Evolutionary conservation across 2,329 filamentous ascomycete species (phyloP).

Genomic region (Fusarium gaditjirri): DNA sequence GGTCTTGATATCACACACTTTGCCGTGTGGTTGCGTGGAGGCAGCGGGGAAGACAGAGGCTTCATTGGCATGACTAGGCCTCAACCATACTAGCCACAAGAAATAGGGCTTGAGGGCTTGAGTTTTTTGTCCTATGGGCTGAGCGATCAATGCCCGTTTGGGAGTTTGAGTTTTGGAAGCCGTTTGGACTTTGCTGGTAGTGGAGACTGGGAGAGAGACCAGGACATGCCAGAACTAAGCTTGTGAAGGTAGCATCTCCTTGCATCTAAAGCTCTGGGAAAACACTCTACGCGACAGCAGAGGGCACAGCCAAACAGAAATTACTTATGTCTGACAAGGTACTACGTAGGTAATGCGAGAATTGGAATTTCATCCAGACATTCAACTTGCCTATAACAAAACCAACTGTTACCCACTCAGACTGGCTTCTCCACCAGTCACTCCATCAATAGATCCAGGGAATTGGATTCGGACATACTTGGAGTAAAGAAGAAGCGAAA

Average conservation of each 20-base stretch:
- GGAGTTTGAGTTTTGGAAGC: slow-evolving; percentile 32
- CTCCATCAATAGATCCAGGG: slow-evolving; percentile 4
- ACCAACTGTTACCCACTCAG: slow-evolving; percentile 14
- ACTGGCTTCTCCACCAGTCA: slow-evolving; percentile 19
- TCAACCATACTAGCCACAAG: slow-evolving; percentile 20
- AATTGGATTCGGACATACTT: neutral
- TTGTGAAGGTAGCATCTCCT: neutral
- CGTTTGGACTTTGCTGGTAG: slow-evolving; percentile 20
- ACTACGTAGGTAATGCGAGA: neutral
- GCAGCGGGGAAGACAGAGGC: slow-evolving; percentile 31
- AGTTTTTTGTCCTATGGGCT: neutral
- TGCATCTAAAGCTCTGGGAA: neutral
- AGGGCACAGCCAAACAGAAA: neutral
- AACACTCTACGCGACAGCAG: neutral
- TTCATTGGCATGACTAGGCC: slow-evolving; percentile 22
- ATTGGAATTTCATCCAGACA: slow-evolving; percentile 9
- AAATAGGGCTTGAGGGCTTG: slow-evolving; percentile 34
- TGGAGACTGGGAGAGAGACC: slow-evolving; percentile 1
- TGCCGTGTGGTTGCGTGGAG: slow-evolving; percentile 12
- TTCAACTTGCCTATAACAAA: slow-evolving; percentile 25
- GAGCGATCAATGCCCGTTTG: slow-evolving; percentile 21
- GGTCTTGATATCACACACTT: slow-evolving; percentile 5
- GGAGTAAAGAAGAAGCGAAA: slow-evolving; percentile 1
- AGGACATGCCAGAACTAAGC: slow-evolving; percentile 1
- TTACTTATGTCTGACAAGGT: neutral